Base-by-base conservation (phyloP, 352 stramenopile species). In the Globisporangium abappressorium region DNA sequence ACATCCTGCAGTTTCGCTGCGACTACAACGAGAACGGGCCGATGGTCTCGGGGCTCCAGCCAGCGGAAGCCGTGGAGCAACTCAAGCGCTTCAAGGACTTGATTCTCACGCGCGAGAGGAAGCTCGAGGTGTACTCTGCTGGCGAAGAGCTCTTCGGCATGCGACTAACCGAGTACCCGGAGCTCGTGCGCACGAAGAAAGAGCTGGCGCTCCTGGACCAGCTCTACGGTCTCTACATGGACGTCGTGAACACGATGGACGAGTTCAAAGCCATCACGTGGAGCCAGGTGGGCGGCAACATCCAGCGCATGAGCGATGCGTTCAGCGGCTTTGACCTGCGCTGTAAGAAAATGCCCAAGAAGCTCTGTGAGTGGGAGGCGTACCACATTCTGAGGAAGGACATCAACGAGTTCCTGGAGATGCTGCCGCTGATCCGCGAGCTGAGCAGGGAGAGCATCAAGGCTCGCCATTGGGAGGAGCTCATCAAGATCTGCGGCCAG, bases 71-170 rank as follows among this genome's bases (percentile, higher is more conserved):
- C 5, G 87, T 97, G 0, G 89, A 94, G 65, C 77, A 89, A 34
- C 77, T 98, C 28, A 88, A 89, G 46, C 81, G 87, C 1, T 97
- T 94, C 69, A 96, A 96, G 30, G 89, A 97, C 9, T 72, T 96
- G 36, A 71, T 97, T 24, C 64, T 76, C 2, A 80, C 89, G 36
- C 79, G 82, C 18, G 89, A 97, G 56, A 72, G 87, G 11, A 97
- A 96, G 70, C 72, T 96, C 5, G 90, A 97, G 72, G 89, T 96
- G 26, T 97, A 94, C 60, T 81, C 76, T 0, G 89, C 80, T 7
- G 91, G 91, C 34, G 92, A 98, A 66, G 89, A 97, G 70, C 69
- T 98, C 22, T 98, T 98, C 69, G 91, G 89, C 3, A 92, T 97
- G 72, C 79, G 86, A 3, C 75, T 75, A 1, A 92, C 82, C 0